These are phyloP conservation scores for Clonostachys chloroleuca DNA, from an alignment of 2,329 filamentous ascomycete species.

Conservation along the genomic window DNA sequence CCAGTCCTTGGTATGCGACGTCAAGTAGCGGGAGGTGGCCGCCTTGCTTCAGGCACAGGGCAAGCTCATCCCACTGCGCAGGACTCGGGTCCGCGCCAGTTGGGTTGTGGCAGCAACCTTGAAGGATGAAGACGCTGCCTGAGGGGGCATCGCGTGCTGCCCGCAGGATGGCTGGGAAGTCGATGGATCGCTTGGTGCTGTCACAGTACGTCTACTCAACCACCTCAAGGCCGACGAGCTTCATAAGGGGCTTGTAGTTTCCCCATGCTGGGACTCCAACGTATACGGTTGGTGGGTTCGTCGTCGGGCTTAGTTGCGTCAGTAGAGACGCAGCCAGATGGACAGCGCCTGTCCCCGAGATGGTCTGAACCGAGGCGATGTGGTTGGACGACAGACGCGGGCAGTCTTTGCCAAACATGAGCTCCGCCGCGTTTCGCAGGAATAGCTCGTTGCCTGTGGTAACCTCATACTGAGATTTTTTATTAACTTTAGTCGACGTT, in stretches of 20 bases:
- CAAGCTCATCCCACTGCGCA: constrained; percentile 24
- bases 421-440: background rate
- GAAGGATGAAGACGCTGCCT: constrained; percentile 25
- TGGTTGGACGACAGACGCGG: background rate
- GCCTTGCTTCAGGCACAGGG: background rate
- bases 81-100: constrained; percentile 25
- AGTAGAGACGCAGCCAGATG: constrained; percentile 20
- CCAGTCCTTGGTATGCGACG: constrained; percentile 30
- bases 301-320: constrained; percentile 1
- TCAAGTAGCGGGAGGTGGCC: constrained; percentile 25
- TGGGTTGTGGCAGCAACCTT: constrained; percentile 31
- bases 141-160: constrained; percentile 7
- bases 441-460: background rate
- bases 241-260: constrained; percentile 37
- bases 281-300: constrained; percentile 16
- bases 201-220: constrained; percentile 23
- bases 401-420: background rate
- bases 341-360: constrained; percentile 27
- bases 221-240: constrained; percentile 10
- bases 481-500: background rate
- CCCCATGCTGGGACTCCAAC: constrained; percentile 31
- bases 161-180: constrained; percentile 19
- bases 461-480: background rate
- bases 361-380: constrained; percentile 24
- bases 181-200: constrained; percentile 10